Base-by-base conservation (phyloP, 441 rosid genomes). In the Eutrema salsugineum region DNA sequence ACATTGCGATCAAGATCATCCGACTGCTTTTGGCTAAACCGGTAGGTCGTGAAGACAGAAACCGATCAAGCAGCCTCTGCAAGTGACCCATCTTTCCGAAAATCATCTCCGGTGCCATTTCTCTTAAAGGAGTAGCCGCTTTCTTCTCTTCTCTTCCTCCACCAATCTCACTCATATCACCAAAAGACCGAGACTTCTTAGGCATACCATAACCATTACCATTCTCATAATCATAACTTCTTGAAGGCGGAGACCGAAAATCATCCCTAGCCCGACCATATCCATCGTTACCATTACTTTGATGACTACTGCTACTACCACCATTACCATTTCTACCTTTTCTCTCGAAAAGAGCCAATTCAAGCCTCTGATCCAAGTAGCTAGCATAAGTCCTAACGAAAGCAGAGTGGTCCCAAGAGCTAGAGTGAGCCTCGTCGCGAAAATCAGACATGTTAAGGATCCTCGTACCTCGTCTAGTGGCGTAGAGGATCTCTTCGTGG, bases 351-450 rank as follows among this genome's bases (percentile, higher is more conserved):
- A 90, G 74, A 59, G 81, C 71, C 43, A 89, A 50, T 70, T 92
- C 98, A 38, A 94, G 91, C 55, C 86, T 81, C 80, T 94, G 97
- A 78, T 94, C 99, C 75, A 94, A 82, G 77, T 87, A 92, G 87
- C 85, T 81, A 32, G 98, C 94, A 55, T 87, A 90, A 3, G 91
- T 87, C 66, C 92, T 83, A 6, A 94, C 94, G 69, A 94, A 94
- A 43, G 99, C 94, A 2, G 99, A 92, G 39, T 92, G 91, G 63
- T 94, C 99, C 99, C 99, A 94, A 0, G 99, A 90, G 73, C 87
- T 92, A 2, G 99, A 94, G 66, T 94, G 99, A 12, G 99, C 98
- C 83, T 92, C 99, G 15, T 94, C 99, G 4, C 91, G 80, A 54
- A 94, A 92, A 84, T 87, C 98, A 5, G 97, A 84, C 94, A 94